Base-by-base conservation (phyloP, 345 rosid species). In the Corchorus olitorius region DNA sequence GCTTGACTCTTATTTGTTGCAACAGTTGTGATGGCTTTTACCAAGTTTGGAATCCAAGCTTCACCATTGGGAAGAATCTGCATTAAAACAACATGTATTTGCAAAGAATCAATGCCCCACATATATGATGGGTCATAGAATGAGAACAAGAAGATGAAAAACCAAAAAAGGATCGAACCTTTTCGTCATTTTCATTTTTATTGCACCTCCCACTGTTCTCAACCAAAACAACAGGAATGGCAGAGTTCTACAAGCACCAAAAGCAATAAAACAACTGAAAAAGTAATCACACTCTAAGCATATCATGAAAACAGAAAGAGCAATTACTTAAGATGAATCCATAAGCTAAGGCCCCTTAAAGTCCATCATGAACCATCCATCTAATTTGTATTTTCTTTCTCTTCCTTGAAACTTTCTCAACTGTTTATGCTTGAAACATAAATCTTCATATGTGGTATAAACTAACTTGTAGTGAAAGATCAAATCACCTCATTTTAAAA, bases 141-240 rank as follows among this genome's bases (percentile, higher is more conserved):
- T 60, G 45, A 54, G 4, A 70, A 67, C 75, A 33, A 39, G 39
- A 60, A 3, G 58, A 52, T 0, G 13, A 10, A 19, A 4, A 3
- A 9, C 1, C 4, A 60, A 22, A 59, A 60, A 17, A 53, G 52
- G 52, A 48, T 27, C 56, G 73, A 75, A 90, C 97, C 95, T 92
- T 92, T 82, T 92, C 95, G 43, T 89, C 92, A 35, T 41, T 77
- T 48, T 87, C 97, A 53, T 92, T 92, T 87, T 90, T 92, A 76
- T 78, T 92, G 91, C 97, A 92, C 86, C 93, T 88, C 74, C 95
- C 92, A 54, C 95, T 92, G 81, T 92, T 92, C 86, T 92, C 97
- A 43, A 89, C 92, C 87, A 89, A 87, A 43, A 87, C 87, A 70
- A 86, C 93, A 33, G 83, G 84, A 72, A 90, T 78, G 56, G 81